Conservation (phyloP, 345 rosid species). For the Psidium friedrichsthalianum region DNA sequence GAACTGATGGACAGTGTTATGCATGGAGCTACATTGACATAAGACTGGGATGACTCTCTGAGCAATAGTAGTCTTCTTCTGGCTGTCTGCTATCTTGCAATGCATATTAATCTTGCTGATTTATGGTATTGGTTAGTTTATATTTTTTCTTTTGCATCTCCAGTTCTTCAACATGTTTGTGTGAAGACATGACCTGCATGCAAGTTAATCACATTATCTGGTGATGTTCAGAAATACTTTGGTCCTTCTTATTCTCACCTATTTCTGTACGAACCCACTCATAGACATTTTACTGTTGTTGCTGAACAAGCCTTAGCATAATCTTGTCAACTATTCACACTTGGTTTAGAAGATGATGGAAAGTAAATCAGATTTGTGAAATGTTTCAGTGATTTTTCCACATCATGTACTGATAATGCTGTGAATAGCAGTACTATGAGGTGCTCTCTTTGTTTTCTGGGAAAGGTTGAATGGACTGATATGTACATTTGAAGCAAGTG, state of each 20-base stretch:
- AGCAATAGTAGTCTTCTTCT: not conserved
- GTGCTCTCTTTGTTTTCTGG: not conserved
- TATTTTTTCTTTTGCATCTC: not conserved
- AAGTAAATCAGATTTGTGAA: not conserved
- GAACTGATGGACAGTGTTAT: not conserved
- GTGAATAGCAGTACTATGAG: not conserved
- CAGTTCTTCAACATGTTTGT: not conserved
- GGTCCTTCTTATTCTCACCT: not conserved
- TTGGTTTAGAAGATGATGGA: not conserved
- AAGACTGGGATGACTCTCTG: not conserved
- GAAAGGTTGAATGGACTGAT: not conserved
- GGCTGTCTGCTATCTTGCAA: not conserved
- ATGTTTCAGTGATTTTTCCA: not conserved
- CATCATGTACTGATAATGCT: not conserved
- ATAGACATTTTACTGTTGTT: not conserved
- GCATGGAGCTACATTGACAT: not conserved
- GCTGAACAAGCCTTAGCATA: not conserved
- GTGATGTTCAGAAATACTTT: not conserved
- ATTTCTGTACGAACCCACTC: not conserved
- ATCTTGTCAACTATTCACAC: not conserved
- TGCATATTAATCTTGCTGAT: not conserved
- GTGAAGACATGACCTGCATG: not conserved
- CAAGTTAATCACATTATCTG: not conserved
- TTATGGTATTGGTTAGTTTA: not conserved
- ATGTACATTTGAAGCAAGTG: not conserved